Percentiles rank a stretch among this genome's conserved stretches.
Evolutionary conservation across 2,329 filamentous ascomycete species (phyloP).

Genomic region (Cordyceps militaris): DNA sequence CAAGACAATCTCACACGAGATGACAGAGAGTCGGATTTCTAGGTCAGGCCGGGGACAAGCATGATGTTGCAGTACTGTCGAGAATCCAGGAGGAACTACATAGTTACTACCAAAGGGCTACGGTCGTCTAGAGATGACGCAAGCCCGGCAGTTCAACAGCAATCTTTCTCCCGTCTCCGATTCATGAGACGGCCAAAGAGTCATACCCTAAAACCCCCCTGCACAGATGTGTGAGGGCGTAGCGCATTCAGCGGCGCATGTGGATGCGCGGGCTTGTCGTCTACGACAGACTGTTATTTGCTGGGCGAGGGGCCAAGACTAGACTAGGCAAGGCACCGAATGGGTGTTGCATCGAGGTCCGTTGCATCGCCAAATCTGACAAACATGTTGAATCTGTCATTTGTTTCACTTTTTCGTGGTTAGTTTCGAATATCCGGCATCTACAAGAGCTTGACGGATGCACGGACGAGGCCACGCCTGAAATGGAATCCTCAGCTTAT

Average conservation of each 20-base stretch:
- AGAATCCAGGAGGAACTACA: neutral
- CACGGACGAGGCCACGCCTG: neutral
- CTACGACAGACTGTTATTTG: constrained; percentile 3
- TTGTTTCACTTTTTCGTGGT: neutral
- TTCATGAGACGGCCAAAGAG: neutral
- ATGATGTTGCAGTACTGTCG: neutral
- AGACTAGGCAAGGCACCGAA: neutral
- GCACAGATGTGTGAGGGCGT: neutral
- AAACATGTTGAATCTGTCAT: neutral
- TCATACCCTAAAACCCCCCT: neutral
- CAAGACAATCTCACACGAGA: neutral
- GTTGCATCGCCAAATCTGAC: constrained; percentile 1
- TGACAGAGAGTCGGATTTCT: neutral
- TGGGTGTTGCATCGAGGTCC: neutral
- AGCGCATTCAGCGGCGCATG: neutral
- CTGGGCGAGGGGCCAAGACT: neutral
- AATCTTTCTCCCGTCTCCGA: too few species aligned
- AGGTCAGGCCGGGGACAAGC: neutral
- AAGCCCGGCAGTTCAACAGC: too few species aligned
- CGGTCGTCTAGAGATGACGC: too few species aligned
- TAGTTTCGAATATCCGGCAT: neutral
- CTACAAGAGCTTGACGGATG: neutral
- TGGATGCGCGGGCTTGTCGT: neutral
- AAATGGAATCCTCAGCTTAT: neutral
- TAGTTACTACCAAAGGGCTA: too few species aligned